Evolutionary conservation across 164 flowering plant species (phyloP).

Genomic region (Berberis thunbergii): DNA sequence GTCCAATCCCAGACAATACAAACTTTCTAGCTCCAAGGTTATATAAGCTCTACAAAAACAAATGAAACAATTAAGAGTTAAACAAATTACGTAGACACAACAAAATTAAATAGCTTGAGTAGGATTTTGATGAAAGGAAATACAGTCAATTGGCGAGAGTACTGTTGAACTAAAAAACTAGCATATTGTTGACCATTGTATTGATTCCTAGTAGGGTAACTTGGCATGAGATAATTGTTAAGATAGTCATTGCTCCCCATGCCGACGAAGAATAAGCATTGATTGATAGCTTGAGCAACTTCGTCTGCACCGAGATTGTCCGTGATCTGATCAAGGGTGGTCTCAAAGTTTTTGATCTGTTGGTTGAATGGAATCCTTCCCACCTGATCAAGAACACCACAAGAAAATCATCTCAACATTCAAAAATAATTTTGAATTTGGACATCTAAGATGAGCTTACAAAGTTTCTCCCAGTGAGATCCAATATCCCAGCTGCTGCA

Average conservation of each 20-base stretch:
- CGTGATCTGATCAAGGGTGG: conserved; percentile 61
- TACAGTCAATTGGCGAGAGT: conserved; percentile 51
- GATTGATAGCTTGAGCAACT: conserved; percentile 28
- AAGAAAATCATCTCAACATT: not conserved
- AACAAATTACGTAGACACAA: not conserved
- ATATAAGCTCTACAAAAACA: conserved; percentile 42
- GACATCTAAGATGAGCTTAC: conserved; percentile 26
- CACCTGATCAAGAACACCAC: conserved; percentile 52
- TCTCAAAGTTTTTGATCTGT: conserved; percentile 73
- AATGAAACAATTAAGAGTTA: not conserved
- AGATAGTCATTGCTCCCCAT: conserved; percentile 98
- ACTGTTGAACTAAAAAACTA: conserved; percentile 52
- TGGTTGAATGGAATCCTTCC: conserved; percentile 78
- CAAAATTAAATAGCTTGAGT: not conserved
- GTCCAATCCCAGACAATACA: conserved; percentile 50
- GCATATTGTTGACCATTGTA: conserved; percentile 66
- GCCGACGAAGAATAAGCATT: conserved; percentile 80
- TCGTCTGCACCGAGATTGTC: conserved; percentile 48
- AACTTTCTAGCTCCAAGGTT: conserved; percentile 68
- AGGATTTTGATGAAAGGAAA: not conserved
- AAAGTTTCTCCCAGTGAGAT: conserved; percentile 77
- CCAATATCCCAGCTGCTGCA: conserved; percentile 94
- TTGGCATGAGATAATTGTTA: conserved; percentile 97
- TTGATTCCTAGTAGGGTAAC: conserved; percentile 55
- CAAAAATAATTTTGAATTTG: no score